Evolutionary conservation across 768 basidiomycete species (phyloP), one percentile per base, ranked within the genome.

Genomic region (Auricularia auricula-judae): DNA sequence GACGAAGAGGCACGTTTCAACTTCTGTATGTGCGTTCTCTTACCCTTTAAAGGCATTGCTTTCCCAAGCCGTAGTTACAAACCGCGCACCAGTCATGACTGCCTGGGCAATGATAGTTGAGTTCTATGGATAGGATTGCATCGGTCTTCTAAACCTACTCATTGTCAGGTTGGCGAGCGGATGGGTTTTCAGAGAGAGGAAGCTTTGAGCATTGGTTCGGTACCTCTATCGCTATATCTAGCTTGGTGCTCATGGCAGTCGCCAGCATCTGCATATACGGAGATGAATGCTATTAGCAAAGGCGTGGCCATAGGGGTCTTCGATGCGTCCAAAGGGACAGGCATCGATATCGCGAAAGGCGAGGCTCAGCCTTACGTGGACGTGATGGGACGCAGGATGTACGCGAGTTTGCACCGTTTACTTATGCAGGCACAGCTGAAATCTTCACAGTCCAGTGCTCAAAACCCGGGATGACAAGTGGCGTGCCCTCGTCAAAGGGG

Each of bases 31-130:
- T 43, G 16, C 8, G 35, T 23, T 34, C 42, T 39, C 4, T 44
- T n/a, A 3, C 56, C 56, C 66, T 35, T 14, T 29, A 34, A 65
- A 93, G 90, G 72, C 79, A 7, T 78, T 97, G 53, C 77, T 73
- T 66, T 74, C 73, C 21, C 87, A 91, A 68, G 80, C 77, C 7
- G 80, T 84, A 21, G 80, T 92, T 21, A 81, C 91, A 56, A 98
- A 98, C 74, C 86, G 96, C 29, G 95, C 96, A 1, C 96, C 96
- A 0, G 80, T 98, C 56, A 91, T 98, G 90, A 93, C 87, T 64
- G 93, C 89, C 1, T 98, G 96, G 96, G 86, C 92, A 2, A 89
- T 82, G 62, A 75, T 92, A 39, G 91, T 51, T 42, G 47, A 16
- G 47, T 51, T 18, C 21, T 11, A 51, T 18, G 5, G 5, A 4